Conservation (phyloP, 1,139 yeast species). For the Saccharomyces hybrid region DNA sequence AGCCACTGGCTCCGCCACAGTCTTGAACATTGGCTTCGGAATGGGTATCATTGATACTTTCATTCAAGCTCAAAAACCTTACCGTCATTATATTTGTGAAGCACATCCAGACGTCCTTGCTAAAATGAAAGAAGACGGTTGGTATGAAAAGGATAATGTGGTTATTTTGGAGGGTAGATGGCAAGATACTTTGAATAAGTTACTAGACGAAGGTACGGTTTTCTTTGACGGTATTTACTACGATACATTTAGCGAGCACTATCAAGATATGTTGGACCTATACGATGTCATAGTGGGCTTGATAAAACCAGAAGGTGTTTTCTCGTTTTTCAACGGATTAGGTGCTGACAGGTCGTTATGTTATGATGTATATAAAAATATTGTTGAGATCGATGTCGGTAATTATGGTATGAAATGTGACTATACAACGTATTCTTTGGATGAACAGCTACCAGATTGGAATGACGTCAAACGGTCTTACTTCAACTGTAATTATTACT, state of each 20-base stretch:
- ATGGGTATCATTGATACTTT: conserved; percentile 89
- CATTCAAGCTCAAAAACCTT: conserved; percentile 55
- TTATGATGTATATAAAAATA: conserved; percentile 80
- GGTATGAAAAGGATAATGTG: conserved; percentile 73
- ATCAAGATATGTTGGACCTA: conserved; percentile 75
- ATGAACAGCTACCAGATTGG: conserved; percentile 31
- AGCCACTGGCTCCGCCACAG: conserved; percentile 37
- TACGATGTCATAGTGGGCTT: conserved; percentile 78
- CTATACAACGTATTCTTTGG: conserved; percentile 43
- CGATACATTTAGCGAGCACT: conserved; percentile 89
- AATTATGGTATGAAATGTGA: conserved; percentile 67
- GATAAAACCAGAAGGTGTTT: conserved; percentile 70
- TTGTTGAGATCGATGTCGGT: conserved; percentile 70
- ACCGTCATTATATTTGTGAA: conserved; percentile 77
- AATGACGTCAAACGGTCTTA: conserved; percentile 31
- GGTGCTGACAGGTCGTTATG: conserved; percentile 92
- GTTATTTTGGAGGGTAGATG: conserved; percentile 81
- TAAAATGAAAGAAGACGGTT: conserved; percentile 66
- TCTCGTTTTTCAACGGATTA: conserved; percentile 87
- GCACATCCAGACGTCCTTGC: conserved; percentile 88
- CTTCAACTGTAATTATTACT: conserved; percentile 29
- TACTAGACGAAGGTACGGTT: conserved; percentile 54
- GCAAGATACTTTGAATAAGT: conserved; percentile 70
- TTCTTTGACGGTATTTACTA: conserved; percentile 88
- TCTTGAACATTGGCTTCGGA: conserved; percentile 87